A percentile compares a stretch with the other conserved stretches of the same genome.
Conservation (phyloP, 2,329 filamentous ascomycete genomes). For the Blastomyces silverae region DNA sequence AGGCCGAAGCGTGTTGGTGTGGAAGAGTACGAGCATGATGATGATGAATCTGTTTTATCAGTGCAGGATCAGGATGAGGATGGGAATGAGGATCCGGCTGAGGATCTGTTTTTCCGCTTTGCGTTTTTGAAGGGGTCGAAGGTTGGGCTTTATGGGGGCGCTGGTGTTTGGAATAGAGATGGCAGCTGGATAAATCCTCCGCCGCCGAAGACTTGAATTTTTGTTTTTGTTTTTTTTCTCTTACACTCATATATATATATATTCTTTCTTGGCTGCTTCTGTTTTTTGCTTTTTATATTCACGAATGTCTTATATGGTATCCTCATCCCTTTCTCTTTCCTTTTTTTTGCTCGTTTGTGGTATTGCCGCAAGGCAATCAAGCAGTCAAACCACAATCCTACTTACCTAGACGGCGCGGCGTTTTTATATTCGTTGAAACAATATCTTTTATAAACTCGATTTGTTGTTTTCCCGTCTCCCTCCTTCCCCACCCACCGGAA, state of each 20-base stretch:
- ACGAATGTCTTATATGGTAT: too few relatives aligned
- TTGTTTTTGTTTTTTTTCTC: background rate
- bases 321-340: too few relatives aligned
- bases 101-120: slow-evolving; percentile 44
- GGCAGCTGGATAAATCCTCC: slow-evolving; percentile 22
- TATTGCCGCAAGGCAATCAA: background rate
- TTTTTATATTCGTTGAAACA: background rate
- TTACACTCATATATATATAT: background rate
- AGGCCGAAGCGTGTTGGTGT: background rate
- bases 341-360: background rate
- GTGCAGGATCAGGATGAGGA: background rate
- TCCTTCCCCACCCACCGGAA: too few relatives aligned
- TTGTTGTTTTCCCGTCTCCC: background rate
- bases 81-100: slow-evolving; percentile 26
- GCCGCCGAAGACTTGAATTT: slow-evolving; percentile 19
- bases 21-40: slow-evolving; percentile 22
- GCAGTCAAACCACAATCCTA: background rate
- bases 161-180: slow-evolving; percentile 34
- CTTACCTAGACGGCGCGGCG: background rate
- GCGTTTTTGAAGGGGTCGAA: slow-evolving; percentile 41
- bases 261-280: background rate
- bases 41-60: background rate
- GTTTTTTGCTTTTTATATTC: background rate
- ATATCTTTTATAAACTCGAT: background rate
- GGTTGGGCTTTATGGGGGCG: slow-evolving; percentile 35